Evolutionary conservation across 768 basidiomycete species (phyloP).

Genomic region (Suillus bovinus): DNA sequence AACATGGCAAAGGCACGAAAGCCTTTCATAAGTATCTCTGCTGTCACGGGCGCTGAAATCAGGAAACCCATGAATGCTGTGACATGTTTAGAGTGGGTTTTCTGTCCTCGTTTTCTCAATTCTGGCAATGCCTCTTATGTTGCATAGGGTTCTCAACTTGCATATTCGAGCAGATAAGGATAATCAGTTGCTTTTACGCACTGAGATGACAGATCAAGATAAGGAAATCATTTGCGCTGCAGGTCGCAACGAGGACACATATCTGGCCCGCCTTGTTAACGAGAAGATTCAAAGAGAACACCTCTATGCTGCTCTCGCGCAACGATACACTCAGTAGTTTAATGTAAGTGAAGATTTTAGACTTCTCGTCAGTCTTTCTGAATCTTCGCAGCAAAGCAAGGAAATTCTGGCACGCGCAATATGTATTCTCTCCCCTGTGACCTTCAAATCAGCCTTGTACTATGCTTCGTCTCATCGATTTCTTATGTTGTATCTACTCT

Average conservation of each 20-base stretch:
- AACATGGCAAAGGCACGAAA: background rate
- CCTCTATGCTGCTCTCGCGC: background rate
- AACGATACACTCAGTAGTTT: too few species aligned
- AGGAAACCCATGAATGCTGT: background rate
- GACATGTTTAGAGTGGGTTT: background rate
- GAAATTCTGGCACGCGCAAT: background rate
- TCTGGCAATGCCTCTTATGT: background rate
- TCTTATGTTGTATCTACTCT: background rate
- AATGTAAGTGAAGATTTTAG: background rate
- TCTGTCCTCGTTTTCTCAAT: background rate
- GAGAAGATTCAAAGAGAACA: background rate
- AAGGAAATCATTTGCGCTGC: slow-evolving; percentile 10
- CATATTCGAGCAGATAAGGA: slow-evolving; percentile 20
- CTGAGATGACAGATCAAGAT: slow-evolving; percentile 21
- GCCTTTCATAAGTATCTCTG: background rate
- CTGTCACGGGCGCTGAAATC: background rate
- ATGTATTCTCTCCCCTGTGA: background rate
- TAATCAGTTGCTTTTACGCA: slow-evolving; percentile 15
- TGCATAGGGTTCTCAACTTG: slow-evolving; percentile 8
- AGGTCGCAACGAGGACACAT: background rate
- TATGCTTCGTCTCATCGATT: too few species aligned
- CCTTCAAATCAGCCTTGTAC: background rate
- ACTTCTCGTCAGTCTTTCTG: background rate
- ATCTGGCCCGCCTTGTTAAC: background rate
- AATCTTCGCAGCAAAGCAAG: background rate